Base-by-base conservation (phyloP, 805 yeast genomes). In the Ogataea trehalophila region DNA sequence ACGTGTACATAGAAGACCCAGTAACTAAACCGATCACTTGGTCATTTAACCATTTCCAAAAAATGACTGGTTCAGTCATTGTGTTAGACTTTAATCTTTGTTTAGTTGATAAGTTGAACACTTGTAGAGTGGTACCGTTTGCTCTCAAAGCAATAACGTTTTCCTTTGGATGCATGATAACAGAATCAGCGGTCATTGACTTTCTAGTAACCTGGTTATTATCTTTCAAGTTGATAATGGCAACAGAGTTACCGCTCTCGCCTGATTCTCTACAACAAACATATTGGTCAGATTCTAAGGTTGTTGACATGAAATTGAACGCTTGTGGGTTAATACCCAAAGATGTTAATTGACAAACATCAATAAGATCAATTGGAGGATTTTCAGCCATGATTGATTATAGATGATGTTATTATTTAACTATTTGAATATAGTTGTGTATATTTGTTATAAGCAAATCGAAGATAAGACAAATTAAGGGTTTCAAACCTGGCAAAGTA, bases 131-230 rank as follows among this genome's bases (percentile, higher is more conserved):
- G 42, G 97, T 90, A 56, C 97, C 97, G 63, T 90, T 94, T 39
- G 98, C 98, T 64, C 98, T 81, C 55, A 94, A 80, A 15, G 97
- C 89, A 59, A 94, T 90, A 53, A 91, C 89, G 69, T 85, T 82
- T 67, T 85, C 81, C n/a, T 71, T 63, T 33, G 99, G 98, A 68
- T 90, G 95, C 94, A 94, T 83, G 64, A 94, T 94, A 43, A 97
- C 98, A 53, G 90, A 87, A 70, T 94, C 99, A 40, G 99, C 99
- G 47, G 87, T 79, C 96, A 94, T 94, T 67, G 87, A 86, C 70
- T 94, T 92, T 63, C 95, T 83, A 20, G 87, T 85, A 51, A 91
- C 81, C 58, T 80, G 78, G 69, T 87, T 87, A 72, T 81, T 81
- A 63, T 87, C 82, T 54, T 80, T 76, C 61, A 94, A 75, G 64